Percentiles rank a stretch among this genome's conserved stretches.
phyloP scores from a whole-genome alignment of 2,329 filamentous ascomycete genomes.

The Hymenoscyphus salicellus region DNA sequence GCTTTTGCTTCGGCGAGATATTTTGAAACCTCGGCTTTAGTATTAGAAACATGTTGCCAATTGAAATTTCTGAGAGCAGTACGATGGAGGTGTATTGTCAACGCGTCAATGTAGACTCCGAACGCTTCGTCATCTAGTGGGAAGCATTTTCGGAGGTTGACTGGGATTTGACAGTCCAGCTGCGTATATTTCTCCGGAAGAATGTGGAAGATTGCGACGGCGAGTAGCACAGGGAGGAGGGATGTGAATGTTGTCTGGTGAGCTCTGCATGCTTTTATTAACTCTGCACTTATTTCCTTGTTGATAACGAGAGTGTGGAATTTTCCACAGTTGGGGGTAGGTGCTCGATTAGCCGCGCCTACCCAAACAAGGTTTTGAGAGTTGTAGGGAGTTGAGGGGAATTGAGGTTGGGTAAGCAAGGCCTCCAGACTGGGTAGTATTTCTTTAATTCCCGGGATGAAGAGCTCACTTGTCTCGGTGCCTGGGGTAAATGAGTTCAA shows the following conservation, averaged over 20 bases:
- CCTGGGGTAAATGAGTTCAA: neutral
- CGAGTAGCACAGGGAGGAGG: neutral
- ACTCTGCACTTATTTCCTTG: neutral
- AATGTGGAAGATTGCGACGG: neutral
- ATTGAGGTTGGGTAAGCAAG: neutral
- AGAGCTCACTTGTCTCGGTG: neutral
- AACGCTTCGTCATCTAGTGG: neutral
- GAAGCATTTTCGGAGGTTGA: neutral
- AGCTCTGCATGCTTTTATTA: neutral
- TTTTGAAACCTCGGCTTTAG: neutral
- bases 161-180: neutral
- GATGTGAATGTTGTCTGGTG: neutral
- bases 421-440: neutral
- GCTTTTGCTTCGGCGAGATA: neutral
- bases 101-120: neutral
- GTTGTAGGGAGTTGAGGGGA: neutral
- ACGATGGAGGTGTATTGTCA: neutral
- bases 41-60: neutral
- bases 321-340: neutral
- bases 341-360: neutral
- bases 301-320: neutral
- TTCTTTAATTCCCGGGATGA: neutral
- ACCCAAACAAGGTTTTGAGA: neutral
- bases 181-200: neutral
- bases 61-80: neutral